Evolutionary conservation across 768 basidiomycete species (phyloP), one percentile per base, ranked within the genome.

Genomic region (Boletus rubroflammeus): DNA sequence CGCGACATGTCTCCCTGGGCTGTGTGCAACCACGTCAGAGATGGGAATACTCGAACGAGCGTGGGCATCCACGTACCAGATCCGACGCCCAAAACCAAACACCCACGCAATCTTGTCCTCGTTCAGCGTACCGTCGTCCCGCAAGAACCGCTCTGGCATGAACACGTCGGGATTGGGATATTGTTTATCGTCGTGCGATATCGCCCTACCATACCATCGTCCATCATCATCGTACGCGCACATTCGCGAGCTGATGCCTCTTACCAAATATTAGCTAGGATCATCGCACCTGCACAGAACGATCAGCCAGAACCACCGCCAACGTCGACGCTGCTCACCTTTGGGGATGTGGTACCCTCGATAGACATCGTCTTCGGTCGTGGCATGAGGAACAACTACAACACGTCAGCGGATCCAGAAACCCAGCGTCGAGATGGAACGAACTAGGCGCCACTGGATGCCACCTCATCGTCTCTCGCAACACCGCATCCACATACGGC

Each of bases 381-480:
- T 71, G 25, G 66, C 63, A 55, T 79, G 79, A 14, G 76, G 75
- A 14, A 78, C 58, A 28, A 74, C 78, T 78, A 34, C 10, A 28
- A 2, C 5, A 26, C 17, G 4, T 55, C 8, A 58, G 35, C 1
- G 9, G 9, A 4, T 21, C 9, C 7, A 7, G 17, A n/a, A 26
- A 19, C 0, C 2, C 5, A 28, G 11, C n/a, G 8, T 17, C 11
- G 36, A 19, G 7, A 45, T 14, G 3, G 11, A 28, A 39, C 55
- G 3, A 36, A 70, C 72, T 38, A 2, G 70, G 64, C 3, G 48
- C 23, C 9, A 70, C 62, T 9, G 64, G 60, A 21, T 59, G 56
- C 64, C 62, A 65, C 43, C 75, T 55, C 51, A 75, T 46, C 21
- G 63, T 61, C 51, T 76, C 75, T 29, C 65, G 64, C 4, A 70